These are phyloP conservation scores for Pseudogymnoascus sp. DNA, from an alignment of 2,329 filamentous ascomycete species.

Conservation along the genomic window DNA sequence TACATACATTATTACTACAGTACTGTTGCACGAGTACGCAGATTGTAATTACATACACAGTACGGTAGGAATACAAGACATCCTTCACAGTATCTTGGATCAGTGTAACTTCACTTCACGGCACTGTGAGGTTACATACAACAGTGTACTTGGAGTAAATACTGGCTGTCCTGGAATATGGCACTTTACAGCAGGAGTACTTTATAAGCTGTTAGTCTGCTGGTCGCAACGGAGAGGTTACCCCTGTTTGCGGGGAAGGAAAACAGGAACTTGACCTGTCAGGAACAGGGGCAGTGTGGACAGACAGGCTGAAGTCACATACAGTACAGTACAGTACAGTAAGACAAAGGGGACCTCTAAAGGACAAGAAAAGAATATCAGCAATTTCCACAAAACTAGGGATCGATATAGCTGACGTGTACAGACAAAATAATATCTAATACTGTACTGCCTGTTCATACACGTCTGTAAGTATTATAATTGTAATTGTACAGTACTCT, in stretches of 20 bases:
- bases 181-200: not conserved
- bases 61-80: not conserved
- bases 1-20: not conserved
- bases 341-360: not conserved
- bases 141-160: not conserved
- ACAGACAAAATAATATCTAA: too few relatives aligned
- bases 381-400: not conserved
- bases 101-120: not conserved
- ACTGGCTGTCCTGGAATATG: not conserved
- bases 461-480: not conserved
- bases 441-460: too few relatives aligned
- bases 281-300: not conserved
- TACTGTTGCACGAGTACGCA: not conserved
- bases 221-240: not conserved
- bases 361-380: not conserved
- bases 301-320: not conserved
- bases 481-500: not conserved
- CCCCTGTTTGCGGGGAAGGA: constrained; percentile 1
- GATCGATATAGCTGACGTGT: not conserved
- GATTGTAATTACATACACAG: not conserved
- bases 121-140: not conserved
- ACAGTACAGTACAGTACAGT: too few relatives aligned
- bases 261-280: not conserved
- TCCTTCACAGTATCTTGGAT: not conserved
- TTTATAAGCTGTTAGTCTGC: not conserved